Base-by-base conservation (phyloP, 768 basidiomycete species). In the Suillus subaureus region DNA sequence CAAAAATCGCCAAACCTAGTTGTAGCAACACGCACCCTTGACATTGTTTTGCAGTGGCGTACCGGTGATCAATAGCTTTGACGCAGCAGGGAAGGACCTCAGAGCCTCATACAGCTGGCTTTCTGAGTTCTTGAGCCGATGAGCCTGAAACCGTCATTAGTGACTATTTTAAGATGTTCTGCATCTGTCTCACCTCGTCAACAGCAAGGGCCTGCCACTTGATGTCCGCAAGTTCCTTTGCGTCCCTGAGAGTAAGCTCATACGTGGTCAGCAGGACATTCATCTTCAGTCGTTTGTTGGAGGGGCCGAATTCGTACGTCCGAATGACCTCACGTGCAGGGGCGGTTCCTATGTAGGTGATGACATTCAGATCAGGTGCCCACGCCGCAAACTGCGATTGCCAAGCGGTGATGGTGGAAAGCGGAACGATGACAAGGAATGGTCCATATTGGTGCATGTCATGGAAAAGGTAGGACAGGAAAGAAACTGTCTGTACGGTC, bases 41-140 rank as follows among this genome's bases (percentile, higher is more conserved):
- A 99, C 97, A 74, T 97, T 99, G 81, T 99, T 99, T 78, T 99
- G 97, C 63, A 99, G 82, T 31, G 97, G 97, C 2, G 97, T 99
- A 18, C 97, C 97, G 1, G 97, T 99, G 75, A 99, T 99, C 71
- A 99, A 88, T 64, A 99, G 85, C 79, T 97, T 96, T 43, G 93
- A 95, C 5, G 92, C 91, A 52, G 95, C 91, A 56, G 88, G 85
- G 81, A 99, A 99, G 68, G 92, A 87, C 72, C 87, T 84, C 63
- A 99, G 83, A 6, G 96, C 96, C 75, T 99, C 95, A 78, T 99
- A 99, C 62, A 99, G 77, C 80, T 98, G 96, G 70, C 93, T 94
- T 77, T 99, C 97, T 63, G 93, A 94, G 78, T 99, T 99, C 84
- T 99, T 99, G 70, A 99, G 78, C 18, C 97, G 93, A 80, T 99